Evolutionary conservation across 352 stramenopile genomes (phyloP).

Genomic region (Phytophthora foliorum): DNA sequence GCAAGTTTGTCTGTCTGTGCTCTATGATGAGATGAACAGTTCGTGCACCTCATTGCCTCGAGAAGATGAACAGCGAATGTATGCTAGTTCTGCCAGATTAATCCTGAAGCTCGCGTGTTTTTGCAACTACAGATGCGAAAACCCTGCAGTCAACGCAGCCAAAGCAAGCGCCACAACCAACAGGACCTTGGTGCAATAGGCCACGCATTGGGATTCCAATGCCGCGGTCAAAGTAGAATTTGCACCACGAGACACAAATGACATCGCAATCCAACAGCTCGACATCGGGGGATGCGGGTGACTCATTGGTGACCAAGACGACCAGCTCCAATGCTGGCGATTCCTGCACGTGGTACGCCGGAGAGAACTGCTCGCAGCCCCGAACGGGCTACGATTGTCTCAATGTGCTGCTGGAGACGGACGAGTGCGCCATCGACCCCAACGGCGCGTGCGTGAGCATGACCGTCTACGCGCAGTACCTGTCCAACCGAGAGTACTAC

Average conservation of each 20-base stretch:
- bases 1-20: background rate
- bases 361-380: constrained; percentile 24
- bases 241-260: constrained; percentile 20
- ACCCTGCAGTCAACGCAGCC: too few species aligned
- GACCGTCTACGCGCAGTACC: constrained; percentile 35
- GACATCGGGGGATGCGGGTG: background rate
- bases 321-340: constrained; percentile 36
- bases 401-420: constrained; percentile 33
- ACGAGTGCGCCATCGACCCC: constrained; percentile 46
- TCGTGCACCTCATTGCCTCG: background rate
- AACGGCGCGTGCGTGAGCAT: constrained; percentile 48
- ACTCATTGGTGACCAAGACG: constrained; percentile 19
- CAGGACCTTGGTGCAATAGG: constrained; percentile 16
- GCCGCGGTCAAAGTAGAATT: constrained; percentile 22
- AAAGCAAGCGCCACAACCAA: constrained; percentile 15
- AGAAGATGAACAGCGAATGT: too few species aligned
- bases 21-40: background rate
- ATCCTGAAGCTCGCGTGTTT: constrained; percentile 4
- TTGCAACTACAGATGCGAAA: constrained; percentile 15
- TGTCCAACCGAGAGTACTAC: constrained; percentile 37
- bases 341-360: constrained; percentile 49
- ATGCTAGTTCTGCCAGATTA: background rate
- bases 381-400: constrained; percentile 45
- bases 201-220: constrained; percentile 19
- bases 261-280: constrained; percentile 12